Conservation (phyloP, 2,329 filamentous ascomycete genomes). For the Sarocladium kiliense region DNA sequence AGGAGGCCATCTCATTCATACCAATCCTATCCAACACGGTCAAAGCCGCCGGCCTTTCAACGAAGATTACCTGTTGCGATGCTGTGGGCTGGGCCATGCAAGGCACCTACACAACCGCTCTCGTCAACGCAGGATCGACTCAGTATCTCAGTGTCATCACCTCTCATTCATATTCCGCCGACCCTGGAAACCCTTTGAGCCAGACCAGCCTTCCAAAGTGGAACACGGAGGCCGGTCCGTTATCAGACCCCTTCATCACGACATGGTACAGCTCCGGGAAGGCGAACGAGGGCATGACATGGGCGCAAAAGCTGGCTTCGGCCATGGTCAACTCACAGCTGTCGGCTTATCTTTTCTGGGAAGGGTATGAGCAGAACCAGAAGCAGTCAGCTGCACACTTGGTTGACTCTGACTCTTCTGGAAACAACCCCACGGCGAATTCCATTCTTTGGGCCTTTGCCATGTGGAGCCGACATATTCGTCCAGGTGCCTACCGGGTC, state of each 20-base stretch:
- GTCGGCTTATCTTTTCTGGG: conserved; percentile 51
- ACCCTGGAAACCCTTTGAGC: conserved; percentile 30
- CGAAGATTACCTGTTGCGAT: conserved; percentile 32
- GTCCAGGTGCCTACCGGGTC: conserved; percentile 30
- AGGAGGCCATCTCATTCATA: conserved; percentile 44
- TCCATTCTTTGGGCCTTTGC: conserved; percentile 33
- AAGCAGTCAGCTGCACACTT: conserved; percentile 21
- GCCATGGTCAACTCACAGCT: conserved; percentile 42
- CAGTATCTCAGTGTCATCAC: conserved; percentile 29
- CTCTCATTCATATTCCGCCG: conserved; percentile 35
- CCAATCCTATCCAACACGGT: conserved; percentile 35
- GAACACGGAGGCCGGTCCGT: conserved; percentile 38
- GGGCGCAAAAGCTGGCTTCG: conserved; percentile 48
- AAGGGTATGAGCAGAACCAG: conserved; percentile 32
- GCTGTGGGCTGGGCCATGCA: conserved; percentile 33
- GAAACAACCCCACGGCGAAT: conserved; percentile 11
- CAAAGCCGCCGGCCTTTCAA: conserved; percentile 11
- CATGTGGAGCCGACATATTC: conserved; percentile 32
- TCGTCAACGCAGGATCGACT: conserved; percentile 39
- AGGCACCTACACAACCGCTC: conserved; percentile 28
- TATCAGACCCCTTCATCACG: conserved; percentile 17
- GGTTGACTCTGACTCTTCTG: conserved; percentile 20
- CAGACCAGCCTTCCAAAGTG: conserved; percentile 37
- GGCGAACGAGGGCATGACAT: conserved; percentile 46
- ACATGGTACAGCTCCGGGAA: conserved; percentile 42